Evolutionary conservation across 2,329 filamentous ascomycete genomes (phyloP), one percentile per base, ranked within the genome.

Genomic region (Fusarium sp.): DNA sequence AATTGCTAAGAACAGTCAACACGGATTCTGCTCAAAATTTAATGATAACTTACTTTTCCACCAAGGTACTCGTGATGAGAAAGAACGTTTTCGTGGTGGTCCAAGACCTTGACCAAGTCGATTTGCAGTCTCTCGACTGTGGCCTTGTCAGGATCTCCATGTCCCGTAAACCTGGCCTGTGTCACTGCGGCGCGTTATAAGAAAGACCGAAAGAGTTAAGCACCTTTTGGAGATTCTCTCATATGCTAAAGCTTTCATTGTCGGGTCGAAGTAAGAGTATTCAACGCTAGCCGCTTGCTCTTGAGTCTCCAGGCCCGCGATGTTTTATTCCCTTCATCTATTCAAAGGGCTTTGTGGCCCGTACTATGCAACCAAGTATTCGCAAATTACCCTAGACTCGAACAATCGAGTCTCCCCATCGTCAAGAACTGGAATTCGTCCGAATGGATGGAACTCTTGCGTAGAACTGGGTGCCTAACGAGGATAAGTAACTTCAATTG

Each of bases 21-120:
- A 15, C 0, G 25, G 3, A 21, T 15, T 4, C 3, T 0, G 1
- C 9, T 15, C 9, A 0, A 5, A 15, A 10, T 0, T 0, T 9
- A 14, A 1, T 6, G 0, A 25, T 5, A 9, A 31, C 45, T 49
- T 5, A 49, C 46, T 3, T 23, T 49, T 49, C 46, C 21, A 0
- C 15, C 7, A 14, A 49, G 29, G 27, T 49, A 31, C 7, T 49
- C 29, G 4, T 29, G 18, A 23, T 7, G 7, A 31, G 15, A 23
- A 12, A 33, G 21, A 0, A 33, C 29, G 0, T 49, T 49, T 10
- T 49, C 46, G 4, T 49, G 33, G 10, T 49, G 46, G 0, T 23
- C 10, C 7, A 49, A 23, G 3, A 49, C 46, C 46, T 49, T 33
- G 10, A 4, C 21, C 21, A 33, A 49, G 4, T 33, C 29, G 10